Conservation (phyloP, 2,329 filamentous ascomycete species). For the Penicillium sp. region DNA sequence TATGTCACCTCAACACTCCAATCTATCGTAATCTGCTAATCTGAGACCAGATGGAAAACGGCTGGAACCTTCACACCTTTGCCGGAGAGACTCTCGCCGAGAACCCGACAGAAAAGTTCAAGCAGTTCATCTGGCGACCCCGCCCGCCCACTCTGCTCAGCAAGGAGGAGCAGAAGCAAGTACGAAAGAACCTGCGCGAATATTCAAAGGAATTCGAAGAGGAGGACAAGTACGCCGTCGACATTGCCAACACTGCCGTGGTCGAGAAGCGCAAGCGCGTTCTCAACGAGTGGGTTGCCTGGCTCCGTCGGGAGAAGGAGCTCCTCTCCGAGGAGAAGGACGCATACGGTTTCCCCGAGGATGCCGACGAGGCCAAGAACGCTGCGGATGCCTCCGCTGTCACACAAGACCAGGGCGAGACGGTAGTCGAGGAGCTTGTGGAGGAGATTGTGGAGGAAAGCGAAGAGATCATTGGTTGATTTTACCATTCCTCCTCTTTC, state of each 20-base stretch:
- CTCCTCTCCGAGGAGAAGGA: conserved; percentile 75
- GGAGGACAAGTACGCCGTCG: conserved; percentile 90
- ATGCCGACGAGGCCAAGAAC: conserved; percentile 64
- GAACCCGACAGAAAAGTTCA: conserved; percentile 94
- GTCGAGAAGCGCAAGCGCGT: conserved; percentile 82
- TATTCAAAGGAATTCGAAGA: conserved; percentile 95
- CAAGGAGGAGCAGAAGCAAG: conserved; percentile 96
- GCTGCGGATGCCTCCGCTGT: conserved; percentile 56
- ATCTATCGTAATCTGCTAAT: conserved; percentile 16
- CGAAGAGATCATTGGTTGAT: conserved; percentile 72
- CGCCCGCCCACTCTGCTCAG: conserved; percentile 87
- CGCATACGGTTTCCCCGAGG: conserved; percentile 67
- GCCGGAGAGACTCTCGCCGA: conserved; percentile 86
- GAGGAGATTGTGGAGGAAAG: conserved; percentile 82
- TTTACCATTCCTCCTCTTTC: conserved; percentile 29
- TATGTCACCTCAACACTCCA: conserved; percentile 48
- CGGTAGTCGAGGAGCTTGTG: conserved; percentile 85
- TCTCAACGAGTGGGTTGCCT: conserved; percentile 87
- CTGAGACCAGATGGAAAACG: conserved; percentile 86
- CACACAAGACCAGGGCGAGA: conserved; percentile 69
- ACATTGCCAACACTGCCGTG: conserved; percentile 90
- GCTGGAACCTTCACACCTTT: conserved; percentile 98
- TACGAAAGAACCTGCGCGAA: conserved; percentile 97
- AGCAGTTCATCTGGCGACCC: conserved; percentile 94
- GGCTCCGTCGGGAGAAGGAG: conserved; percentile 74